Conservation (phyloP, 371 early-diverging fungal genomes). For the Nematocida ausubeli region DNA sequence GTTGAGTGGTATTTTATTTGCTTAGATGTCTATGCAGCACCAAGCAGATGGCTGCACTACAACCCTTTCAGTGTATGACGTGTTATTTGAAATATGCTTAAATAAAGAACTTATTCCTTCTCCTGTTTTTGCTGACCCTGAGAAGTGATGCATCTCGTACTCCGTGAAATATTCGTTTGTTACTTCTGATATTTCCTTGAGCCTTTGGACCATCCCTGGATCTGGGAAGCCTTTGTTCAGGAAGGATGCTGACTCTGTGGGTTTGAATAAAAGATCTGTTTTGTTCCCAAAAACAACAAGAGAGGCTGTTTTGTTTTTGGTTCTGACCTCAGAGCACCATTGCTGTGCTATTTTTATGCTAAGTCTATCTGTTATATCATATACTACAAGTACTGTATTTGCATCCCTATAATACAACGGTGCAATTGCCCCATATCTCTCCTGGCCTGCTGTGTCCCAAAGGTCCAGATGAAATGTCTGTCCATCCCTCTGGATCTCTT, state of each 20-base stretch:
- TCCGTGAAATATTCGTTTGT: constrained; percentile 5
- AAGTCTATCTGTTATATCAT: constrained; percentile 88
- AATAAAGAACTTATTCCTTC: constrained; percentile 37
- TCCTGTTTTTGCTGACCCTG: constrained; percentile 54
- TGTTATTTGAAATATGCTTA: constrained; percentile 8
- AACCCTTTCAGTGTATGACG: constrained; percentile 16
- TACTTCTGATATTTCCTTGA: constrained; percentile 11
- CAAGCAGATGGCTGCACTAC: background rate
- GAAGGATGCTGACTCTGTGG: background rate
- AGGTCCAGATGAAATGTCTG: constrained; percentile 80
- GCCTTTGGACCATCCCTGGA: background rate
- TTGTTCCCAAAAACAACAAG: constrained; percentile 51
- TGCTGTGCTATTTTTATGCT: constrained; percentile 80
- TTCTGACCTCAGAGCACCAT: constrained; percentile 84
- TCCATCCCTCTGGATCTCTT: constrained; percentile 78
- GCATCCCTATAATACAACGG: constrained; percentile 92
- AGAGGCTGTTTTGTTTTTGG: constrained; percentile 78
- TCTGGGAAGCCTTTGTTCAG: constrained; percentile 1
- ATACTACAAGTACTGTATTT: constrained; percentile 82
- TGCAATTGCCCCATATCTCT: constrained; percentile 85
- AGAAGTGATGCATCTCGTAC: constrained; percentile 26
- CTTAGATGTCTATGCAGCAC: constrained; percentile 37
- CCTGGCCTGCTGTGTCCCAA: constrained; percentile 86
- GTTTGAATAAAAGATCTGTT: constrained; percentile 26
- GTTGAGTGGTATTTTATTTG: background rate